phyloP scores from a whole-genome alignment of 2,329 filamentous ascomycete species.

The Chrysoporthe puriensis region DNA sequence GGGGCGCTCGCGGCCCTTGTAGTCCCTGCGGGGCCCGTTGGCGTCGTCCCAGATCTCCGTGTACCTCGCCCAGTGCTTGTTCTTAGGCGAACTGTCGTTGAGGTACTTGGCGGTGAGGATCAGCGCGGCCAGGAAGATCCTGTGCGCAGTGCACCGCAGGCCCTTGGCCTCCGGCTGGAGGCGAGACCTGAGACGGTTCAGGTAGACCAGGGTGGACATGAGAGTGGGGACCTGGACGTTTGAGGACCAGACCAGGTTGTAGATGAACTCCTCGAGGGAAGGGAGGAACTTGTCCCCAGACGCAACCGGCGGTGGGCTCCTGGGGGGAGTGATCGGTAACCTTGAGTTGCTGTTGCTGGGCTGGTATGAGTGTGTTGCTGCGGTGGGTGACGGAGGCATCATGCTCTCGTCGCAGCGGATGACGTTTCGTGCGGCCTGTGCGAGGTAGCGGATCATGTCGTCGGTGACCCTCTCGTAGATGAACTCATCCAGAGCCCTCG shows the following conservation, averaged over 20 bases:
- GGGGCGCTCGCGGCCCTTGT: slow-evolving; percentile 51
- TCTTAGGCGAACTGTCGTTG: slow-evolving; percentile 98
- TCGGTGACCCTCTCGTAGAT: slow-evolving; percentile 75
- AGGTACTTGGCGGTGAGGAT: slow-evolving; percentile 94
- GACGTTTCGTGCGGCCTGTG: slow-evolving; percentile 73
- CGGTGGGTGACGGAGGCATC: slow-evolving; percentile 49
- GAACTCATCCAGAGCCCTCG: slow-evolving; percentile 77
- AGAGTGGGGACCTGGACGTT: slow-evolving; percentile 97
- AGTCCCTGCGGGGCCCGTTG: slow-evolving; percentile 12
- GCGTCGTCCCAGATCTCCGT: slow-evolving; percentile 60
- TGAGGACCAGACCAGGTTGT: slow-evolving; percentile 84
- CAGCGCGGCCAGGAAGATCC: slow-evolving; percentile 90
- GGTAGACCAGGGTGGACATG: slow-evolving; percentile 96
- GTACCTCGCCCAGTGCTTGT: slow-evolving; percentile 99
- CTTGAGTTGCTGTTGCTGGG: slow-evolving; percentile 37
- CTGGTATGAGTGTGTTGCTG: slow-evolving; percentile 22
- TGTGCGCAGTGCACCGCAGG: slow-evolving; percentile 93
- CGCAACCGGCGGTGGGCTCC: slow-evolving; percentile 50
- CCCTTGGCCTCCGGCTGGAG: slow-evolving; percentile 95
- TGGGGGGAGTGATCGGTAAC: slow-evolving; percentile 54
- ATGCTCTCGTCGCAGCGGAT: slow-evolving; percentile 75
- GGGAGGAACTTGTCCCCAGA: slow-evolving; percentile 65
- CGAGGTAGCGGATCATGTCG: slow-evolving; percentile 79
- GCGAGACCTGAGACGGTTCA: slow-evolving; percentile 78
- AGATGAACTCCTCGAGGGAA: slow-evolving; percentile 87